A percentile compares a stretch with the other conserved stretches of the same genome.
Conservation (phyloP, 2,329 filamentous ascomycete species). For the Sporothrix protearum region DNA sequence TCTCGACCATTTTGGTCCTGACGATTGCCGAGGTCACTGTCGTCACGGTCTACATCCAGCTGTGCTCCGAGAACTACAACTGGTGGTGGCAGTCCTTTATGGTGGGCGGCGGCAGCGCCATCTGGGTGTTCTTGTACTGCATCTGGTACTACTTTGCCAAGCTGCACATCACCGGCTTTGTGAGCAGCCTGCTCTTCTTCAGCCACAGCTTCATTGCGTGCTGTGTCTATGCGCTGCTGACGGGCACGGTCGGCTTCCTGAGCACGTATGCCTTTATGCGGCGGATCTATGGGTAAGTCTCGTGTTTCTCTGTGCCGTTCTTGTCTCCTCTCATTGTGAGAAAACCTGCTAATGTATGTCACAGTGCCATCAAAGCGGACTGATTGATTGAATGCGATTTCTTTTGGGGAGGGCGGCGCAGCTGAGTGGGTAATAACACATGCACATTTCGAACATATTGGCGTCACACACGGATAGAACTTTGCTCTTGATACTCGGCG, state of each 20-base stretch:
- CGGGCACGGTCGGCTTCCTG: conserved; percentile 80
- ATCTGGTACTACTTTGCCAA: conserved; percentile 80
- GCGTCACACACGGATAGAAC: conserved; percentile 25
- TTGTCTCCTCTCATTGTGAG: background rate
- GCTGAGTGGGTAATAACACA: background rate
- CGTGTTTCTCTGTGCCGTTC: background rate
- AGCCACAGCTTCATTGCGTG: conserved; percentile 80
- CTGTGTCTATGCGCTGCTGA: conserved; percentile 73
- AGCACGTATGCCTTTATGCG: conserved; percentile 80
- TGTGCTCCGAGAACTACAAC: conserved; percentile 81
- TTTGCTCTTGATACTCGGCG: background rate
- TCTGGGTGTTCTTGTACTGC: conserved; percentile 82
- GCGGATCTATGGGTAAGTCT: conserved; percentile 71
- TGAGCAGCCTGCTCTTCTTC: conserved; percentile 79
- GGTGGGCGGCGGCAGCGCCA: conserved; percentile 68
- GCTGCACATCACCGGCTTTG: conserved; percentile 75
- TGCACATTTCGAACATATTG: conserved; percentile 6
- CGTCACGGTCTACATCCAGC: conserved; percentile 75
- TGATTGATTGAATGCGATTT: conserved; percentile 31
- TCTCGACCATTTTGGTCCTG: conserved; percentile 67
- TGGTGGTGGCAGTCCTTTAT: conserved; percentile 93
- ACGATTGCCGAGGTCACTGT: conserved; percentile 81
- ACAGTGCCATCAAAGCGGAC: conserved; percentile 52
- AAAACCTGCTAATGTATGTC: background rate
- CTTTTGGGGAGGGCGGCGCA: background rate